These are phyloP conservation scores for Polytrichum commune DNA, from an alignment of 225 moss, liverwort and hornwort species.

Conservation along the genomic window DNA sequence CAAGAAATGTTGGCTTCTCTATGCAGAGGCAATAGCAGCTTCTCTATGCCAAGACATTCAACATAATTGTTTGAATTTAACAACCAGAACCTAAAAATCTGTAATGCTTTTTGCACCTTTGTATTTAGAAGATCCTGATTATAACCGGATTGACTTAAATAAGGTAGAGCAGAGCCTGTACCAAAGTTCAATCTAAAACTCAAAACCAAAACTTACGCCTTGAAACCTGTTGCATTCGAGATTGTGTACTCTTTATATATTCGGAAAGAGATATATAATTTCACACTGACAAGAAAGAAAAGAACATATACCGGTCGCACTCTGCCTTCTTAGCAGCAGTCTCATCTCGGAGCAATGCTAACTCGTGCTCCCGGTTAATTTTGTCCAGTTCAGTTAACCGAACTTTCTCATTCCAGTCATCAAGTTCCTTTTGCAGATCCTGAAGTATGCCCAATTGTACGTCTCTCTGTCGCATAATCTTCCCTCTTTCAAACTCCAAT, in stretches of 20 bases:
- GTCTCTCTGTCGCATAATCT: constrained; percentile 62
- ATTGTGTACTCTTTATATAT: background rate
- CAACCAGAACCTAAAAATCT: no score
- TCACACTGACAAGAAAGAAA: background rate
- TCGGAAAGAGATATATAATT: background rate
- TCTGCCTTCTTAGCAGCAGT: constrained; percentile 51
- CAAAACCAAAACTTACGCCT: background rate
- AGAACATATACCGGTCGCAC: constrained; percentile 58
- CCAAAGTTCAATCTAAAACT: background rate
- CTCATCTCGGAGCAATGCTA: constrained; percentile 61
- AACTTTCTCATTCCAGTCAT: constrained; percentile 59
- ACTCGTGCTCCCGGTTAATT: constrained; percentile 59
- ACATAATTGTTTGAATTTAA: no score
- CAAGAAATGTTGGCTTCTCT: no score
- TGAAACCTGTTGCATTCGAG: no score
- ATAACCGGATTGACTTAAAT: no score
- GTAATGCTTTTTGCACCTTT: no score
- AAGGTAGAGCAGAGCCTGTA: no score
- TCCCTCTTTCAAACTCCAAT: constrained; percentile 55
- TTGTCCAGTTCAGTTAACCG: constrained; percentile 53
- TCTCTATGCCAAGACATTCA: no score
- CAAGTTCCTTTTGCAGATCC: constrained; percentile 56
- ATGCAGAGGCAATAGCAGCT: no score
- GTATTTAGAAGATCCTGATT: no score
- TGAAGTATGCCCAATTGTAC: constrained; percentile 47